A percentile compares a stretch with the other conserved stretches of the same genome.
phyloP scores from a whole-genome alignment of 2,329 filamentous ascomycete genomes.

The Ascochyta koolunga region DNA sequence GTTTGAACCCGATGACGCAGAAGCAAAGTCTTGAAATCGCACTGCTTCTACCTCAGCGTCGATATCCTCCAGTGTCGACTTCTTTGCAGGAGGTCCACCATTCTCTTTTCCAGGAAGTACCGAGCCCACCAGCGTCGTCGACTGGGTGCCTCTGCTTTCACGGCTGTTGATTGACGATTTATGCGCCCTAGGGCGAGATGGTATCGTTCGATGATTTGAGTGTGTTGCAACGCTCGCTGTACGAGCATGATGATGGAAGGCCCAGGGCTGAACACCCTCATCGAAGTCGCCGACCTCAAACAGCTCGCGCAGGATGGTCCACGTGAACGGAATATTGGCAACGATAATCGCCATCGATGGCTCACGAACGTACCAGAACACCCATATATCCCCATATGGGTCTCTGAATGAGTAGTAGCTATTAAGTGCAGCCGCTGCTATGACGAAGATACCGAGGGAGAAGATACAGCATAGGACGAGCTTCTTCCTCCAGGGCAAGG shows the following conservation, averaged over 20 bases:
- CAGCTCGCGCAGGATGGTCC: slow-evolving; percentile 57
- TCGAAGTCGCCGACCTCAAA: slow-evolving; percentile 50
- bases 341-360: slow-evolving; percentile 48
- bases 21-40: slow-evolving; percentile 1
- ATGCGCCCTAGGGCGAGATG: slow-evolving; percentile 13
- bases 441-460: slow-evolving; percentile 58
- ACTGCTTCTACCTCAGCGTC: not conserved
- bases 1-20: not conserved
- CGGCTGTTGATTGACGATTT: slow-evolving; percentile 11
- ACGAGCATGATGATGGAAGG: slow-evolving; percentile 35
- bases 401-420: slow-evolving; percentile 51
- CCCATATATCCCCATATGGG: slow-evolving; percentile 36
- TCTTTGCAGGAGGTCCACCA: slow-evolving; percentile 6
- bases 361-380: slow-evolving; percentile 43
- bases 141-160: slow-evolving; percentile 17
- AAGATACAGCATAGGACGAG: slow-evolving; percentile 63
- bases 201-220: slow-evolving; percentile 14
- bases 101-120: slow-evolving; percentile 16
- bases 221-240: slow-evolving; percentile 33
- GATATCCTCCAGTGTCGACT: not conserved
- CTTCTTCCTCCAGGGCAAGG: slow-evolving; percentile 56
- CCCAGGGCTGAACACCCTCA: slow-evolving; percentile 31
- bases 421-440: slow-evolving; percentile 57
- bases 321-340: slow-evolving; percentile 59
- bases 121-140: slow-evolving; percentile 22